Percentiles rank a stretch among this genome's conserved stretches.
Conservation (phyloP, 768 basidiomycete species). For the Tricholoma hemisulphureum region DNA sequence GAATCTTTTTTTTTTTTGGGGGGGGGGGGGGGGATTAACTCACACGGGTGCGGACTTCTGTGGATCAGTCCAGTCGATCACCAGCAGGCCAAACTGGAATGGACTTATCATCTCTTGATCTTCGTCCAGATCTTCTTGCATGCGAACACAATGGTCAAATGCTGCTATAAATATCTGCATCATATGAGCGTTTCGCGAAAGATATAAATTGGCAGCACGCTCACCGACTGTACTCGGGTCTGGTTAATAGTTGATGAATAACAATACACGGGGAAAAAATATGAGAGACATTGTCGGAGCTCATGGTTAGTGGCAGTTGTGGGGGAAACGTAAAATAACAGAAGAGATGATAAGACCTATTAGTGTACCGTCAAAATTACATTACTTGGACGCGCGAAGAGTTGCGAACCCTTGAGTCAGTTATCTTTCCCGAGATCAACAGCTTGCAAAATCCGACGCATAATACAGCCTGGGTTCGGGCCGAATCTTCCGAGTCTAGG, state of each 20-base stretch:
- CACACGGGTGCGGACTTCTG: conserved; percentile 57
- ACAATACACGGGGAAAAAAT: conserved; percentile 94
- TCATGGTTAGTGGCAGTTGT: conserved; percentile 82
- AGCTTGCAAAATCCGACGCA: conserved; percentile 88
- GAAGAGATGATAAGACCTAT: conserved; percentile 41
- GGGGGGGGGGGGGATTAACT: conserved; percentile 12
- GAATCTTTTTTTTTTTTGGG: too few relatives aligned
- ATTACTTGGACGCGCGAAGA: background rate
- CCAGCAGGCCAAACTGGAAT: conserved; percentile 71
- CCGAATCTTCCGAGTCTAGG: conserved; percentile 65
- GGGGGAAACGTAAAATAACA: conserved; percentile 77
- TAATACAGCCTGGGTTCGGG: conserved; percentile 73
- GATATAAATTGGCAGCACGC: conserved; percentile 11
- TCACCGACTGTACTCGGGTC: conserved; percentile 51
- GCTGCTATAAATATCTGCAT: conserved; percentile 68
- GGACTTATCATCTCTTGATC: conserved; percentile 73
- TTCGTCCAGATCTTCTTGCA: conserved; percentile 65
- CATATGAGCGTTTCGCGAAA: background rate
- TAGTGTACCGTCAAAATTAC: background rate
- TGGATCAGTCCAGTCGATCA: conserved; percentile 89
- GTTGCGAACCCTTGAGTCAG: conserved; percentile 66
- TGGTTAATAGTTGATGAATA: conserved; percentile 84
- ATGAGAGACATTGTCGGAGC: conserved; percentile 88
- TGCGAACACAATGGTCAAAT: conserved; percentile 56
- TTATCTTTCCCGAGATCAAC: conserved; percentile 79